Evolutionary conservation across 2,329 filamentous ascomycete genomes (phyloP), one percentile per base, ranked within the genome.

Genomic region (Gaeumannomyces tritici): DNA sequence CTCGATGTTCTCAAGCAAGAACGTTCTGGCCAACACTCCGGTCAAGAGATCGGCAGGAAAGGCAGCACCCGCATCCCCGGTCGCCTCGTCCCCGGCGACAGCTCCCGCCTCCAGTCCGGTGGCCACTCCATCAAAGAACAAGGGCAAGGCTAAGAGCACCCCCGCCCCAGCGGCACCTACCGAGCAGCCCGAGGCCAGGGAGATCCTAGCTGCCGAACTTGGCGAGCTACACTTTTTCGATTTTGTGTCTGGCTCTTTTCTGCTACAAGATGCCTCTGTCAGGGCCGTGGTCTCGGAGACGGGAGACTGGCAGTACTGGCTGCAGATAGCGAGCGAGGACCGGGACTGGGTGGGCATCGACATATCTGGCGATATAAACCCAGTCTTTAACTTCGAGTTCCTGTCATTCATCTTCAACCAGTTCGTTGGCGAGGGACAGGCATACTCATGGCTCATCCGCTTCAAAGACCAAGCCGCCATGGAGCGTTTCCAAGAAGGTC

Each of bases 351-450:
- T 99, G 2, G 92, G 92, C 27, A 90, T 96, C 66, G 83, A 89
- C 2, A 86, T 99, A 33, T 81, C 92, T 33, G 89, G 91, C 8
- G 95, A 99, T 68, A 91, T 98, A 74, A 98, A 98, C 69, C 95
- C 95, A 0, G 93, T 99, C 26, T 99, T 98, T 80, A 98, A 98
- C 76, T 98, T 97, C 67, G 95, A 99, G 74, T 98, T 93, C 70
- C 81, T 96, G n/a, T 98, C 93, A 0, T 98, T 98, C 73, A 97
- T 99, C 70, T 99, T 99, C 83, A 99, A 99, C 71, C 92, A 97
- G 73, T 98, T 96, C 73, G 84, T 89, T 18, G 83, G 88, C 47
- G 91, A 97, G 74, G 91, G 93, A 2, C 90, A 89, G 1, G 93
- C 95, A 5, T 96, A 93, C 73, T 99, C 95, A 1, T 99, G 95